phyloP scores from a whole-genome alignment of 208 protist species.

The Leptomonas pyrrhocoris region DNA sequence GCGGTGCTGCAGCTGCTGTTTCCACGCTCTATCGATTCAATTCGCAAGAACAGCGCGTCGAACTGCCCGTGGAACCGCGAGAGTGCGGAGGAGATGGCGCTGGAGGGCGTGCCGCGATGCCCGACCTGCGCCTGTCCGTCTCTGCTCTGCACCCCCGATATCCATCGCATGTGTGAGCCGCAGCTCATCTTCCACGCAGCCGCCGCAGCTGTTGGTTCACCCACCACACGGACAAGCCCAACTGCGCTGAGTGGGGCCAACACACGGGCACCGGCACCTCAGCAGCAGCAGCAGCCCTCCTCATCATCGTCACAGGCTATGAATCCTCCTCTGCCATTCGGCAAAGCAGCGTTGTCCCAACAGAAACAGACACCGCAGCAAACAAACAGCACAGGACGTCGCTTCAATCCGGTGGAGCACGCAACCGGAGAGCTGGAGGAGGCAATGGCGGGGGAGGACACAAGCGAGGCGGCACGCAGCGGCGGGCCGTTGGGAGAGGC shows the following conservation, averaged over 20 bases:
- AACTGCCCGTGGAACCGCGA: slow-evolving; percentile 51
- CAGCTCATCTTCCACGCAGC: slow-evolving; percentile 55
- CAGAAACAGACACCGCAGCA: slow-evolving; percentile 2
- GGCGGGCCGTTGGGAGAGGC: slow-evolving; percentile 41
- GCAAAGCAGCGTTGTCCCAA: background rate
- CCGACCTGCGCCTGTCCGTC: slow-evolving; percentile 49
- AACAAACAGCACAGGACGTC: background rate
- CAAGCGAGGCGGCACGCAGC: slow-evolving; percentile 6
- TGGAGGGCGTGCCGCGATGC: slow-evolving; percentile 43
- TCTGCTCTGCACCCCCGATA: slow-evolving; percentile 67
- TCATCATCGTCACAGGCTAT: background rate
- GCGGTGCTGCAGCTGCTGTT: slow-evolving; percentile 63
- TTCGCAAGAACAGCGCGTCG: slow-evolving; percentile 41
- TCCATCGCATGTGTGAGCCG: slow-evolving; percentile 61
- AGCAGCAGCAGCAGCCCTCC: background rate
- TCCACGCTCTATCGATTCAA: slow-evolving; percentile 50
- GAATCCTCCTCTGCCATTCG: background rate
- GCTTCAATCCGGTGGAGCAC: slow-evolving; percentile 3
- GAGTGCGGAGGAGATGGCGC: slow-evolving; percentile 4
- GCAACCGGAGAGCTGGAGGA: slow-evolving; percentile 22
- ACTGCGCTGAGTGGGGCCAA: background rate
- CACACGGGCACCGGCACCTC: background rate
- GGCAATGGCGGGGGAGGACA: slow-evolving; percentile 25
- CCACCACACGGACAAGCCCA: background rate
- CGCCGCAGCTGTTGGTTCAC: background rate